Evolutionary conservation across 345 rosid species (phyloP).

Genomic region (Aquilaria yunnanensis): DNA sequence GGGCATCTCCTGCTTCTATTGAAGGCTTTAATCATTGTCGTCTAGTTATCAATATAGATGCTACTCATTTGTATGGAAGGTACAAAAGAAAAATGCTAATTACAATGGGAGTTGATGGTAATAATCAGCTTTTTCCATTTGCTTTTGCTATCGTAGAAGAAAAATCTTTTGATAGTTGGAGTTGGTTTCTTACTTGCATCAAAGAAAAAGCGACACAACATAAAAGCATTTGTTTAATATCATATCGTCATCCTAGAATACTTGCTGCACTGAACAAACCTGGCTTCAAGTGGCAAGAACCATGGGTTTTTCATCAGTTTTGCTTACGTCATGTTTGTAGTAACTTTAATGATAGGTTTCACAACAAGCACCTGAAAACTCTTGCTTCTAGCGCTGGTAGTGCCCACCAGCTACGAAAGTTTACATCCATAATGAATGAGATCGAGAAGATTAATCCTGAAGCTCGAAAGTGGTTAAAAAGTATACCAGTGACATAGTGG

Average conservation of each 20-base stretch:
- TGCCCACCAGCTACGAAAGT: background rate
- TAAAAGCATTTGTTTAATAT: conserved; percentile 1
- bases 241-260: background rate
- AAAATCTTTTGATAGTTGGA: conserved; percentile 2
- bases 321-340: no score
- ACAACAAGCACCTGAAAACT: background rate
- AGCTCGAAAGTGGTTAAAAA: no score
- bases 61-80: conserved; percentile 2
- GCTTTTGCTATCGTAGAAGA: background rate
- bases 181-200: conserved; percentile 7
- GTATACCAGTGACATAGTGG: conserved; percentile 3
- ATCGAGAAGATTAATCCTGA: no score
- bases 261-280: background rate
- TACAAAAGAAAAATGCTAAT: conserved; percentile 7
- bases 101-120: background rate
- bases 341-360: no score
- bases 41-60: background rate
- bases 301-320: no score
- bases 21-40: conserved; percentile 1
- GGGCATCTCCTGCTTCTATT: background rate
- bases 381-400: conserved; percentile 2
- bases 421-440: background rate
- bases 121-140: conserved; percentile 2
- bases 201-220: conserved; percentile 7
- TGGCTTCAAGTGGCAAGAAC: no score